Evolutionary conservation across 2,329 filamentous ascomycete genomes (phyloP), one percentile per base, ranked within the genome.

Genomic region (Exophiala dermatitidis): DNA sequence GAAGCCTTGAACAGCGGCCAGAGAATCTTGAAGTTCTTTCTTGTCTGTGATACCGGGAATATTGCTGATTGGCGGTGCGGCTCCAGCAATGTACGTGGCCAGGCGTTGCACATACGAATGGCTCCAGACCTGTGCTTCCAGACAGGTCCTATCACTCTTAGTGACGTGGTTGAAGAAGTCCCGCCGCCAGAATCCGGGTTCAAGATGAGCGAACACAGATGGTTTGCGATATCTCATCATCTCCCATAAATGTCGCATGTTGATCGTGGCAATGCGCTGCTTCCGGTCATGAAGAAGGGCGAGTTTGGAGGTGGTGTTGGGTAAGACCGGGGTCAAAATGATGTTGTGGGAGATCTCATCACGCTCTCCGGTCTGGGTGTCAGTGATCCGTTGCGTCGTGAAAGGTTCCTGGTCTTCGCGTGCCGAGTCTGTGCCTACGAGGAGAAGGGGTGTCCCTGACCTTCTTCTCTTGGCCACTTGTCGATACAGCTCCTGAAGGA

Each of bases 371-470:
- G 67, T 70, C 53, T 80, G 77, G 30, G 78, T 65, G 32, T 71
- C 63, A 8, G 71, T 68, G n/a, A 78, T 67, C 57, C 69, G 69
- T 2, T 72, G 72, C 4, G 72, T 50, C 43, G 71, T 65, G 52
- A 72, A 69, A 3, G 69, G 65, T 26, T 74, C 68, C 8, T 79
- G 74, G 46, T 78, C 68, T 10, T 78, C 74, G 12, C 76, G 75
- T 1, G 75, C 77, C 28, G 83, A 77, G 6, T 85, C 85, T 4
- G 87, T 89, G n/a, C 90, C 93, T 32, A 97, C 71, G 12, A 96
- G 77, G 51, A 90, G 78, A 48, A 95, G 78, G 54, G 80, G 80
- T 60, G 83, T 79, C 3, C 90, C 90, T 37, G 81, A 77, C 50
- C 78, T 77, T 75, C 90, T 86, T 53, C 84, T 78, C 54, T 80